A percentile compares a stretch with the other conserved stretches of the same genome.
phyloP scores from a whole-genome alignment of 805 yeast genomes.

The Candida ponderosae region DNA sequence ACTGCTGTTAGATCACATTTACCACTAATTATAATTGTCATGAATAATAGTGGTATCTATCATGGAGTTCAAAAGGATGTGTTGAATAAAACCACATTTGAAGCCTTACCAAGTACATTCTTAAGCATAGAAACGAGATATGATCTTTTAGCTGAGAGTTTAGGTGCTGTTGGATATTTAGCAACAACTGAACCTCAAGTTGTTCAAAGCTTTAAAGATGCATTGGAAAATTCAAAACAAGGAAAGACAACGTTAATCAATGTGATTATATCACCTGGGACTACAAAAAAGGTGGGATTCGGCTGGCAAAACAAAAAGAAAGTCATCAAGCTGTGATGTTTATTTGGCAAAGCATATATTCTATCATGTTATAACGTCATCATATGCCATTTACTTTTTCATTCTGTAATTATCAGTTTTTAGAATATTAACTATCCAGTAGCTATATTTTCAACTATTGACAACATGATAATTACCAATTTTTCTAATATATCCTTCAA shows the following conservation, averaged over 20 bases:
- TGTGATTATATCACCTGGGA: conserved; percentile 55
- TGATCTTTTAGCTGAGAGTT: conserved; percentile 43
- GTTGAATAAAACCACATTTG: conserved; percentile 14
- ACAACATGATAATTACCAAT: conserved; percentile 45
- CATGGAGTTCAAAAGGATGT: conserved; percentile 43
- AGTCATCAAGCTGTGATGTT: background rate
- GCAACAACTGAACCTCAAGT: conserved; percentile 37
- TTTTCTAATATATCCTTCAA: conserved; percentile 38
- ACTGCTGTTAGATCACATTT: conserved; percentile 50
- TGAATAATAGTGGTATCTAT: conserved; percentile 70
- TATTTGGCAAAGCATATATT: no score
- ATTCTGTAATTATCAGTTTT: background rate
- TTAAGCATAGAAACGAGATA: conserved; percentile 48
- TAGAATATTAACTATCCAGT: background rate
- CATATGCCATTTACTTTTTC: no score
- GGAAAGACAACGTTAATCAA: conserved; percentile 42
- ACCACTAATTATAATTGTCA: conserved; percentile 51
- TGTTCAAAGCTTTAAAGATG: conserved; percentile 22
- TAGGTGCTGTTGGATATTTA: conserved; percentile 49
- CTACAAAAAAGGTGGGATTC: conserved; percentile 45
- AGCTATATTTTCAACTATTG: conserved; percentile 20
- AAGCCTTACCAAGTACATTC: conserved; percentile 49
- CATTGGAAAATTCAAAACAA: conserved; percentile 23
- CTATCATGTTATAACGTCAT: no score
- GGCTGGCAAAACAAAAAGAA: conserved; percentile 59